Evolutionary conservation across 2,329 filamentous ascomycete genomes (phyloP).

Genomic region (Neonectria ditissima): DNA sequence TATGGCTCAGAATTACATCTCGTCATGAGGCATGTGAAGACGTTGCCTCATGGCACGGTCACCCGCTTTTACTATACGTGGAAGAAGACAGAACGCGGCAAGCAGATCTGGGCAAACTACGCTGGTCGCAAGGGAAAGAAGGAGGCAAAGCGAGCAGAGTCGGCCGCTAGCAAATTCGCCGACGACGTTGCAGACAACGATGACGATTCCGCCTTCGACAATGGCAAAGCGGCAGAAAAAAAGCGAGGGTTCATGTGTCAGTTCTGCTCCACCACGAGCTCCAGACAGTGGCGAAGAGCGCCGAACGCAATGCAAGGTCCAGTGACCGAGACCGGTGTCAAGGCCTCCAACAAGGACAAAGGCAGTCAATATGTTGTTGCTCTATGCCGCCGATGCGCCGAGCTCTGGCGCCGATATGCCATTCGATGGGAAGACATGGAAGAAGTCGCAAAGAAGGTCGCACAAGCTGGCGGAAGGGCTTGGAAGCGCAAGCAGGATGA

Average conservation of each 20-base stretch:
- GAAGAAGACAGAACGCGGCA: slow-evolving; percentile 92
- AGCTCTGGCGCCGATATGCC: slow-evolving; percentile 94
- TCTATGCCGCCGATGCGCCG: slow-evolving; percentile 89
- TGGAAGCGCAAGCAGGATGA: slow-evolving; percentile 94
- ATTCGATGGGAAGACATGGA: slow-evolving; percentile 96
- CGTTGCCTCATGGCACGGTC: slow-evolving; percentile 80
- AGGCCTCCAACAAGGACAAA: slow-evolving; percentile 78
- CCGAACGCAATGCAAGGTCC: slow-evolving; percentile 81
- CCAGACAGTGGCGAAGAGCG: slow-evolving; percentile 91
- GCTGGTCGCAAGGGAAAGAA: slow-evolving; percentile 91
- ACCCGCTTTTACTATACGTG: slow-evolving; percentile 97
- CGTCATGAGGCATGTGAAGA: slow-evolving; percentile 88
- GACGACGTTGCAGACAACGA: slow-evolving; percentile 93
- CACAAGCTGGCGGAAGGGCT: slow-evolving; percentile 80
- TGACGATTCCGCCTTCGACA: slow-evolving; percentile 96
- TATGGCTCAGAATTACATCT: slow-evolving; percentile 90
- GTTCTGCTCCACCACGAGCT: slow-evolving; percentile 84
- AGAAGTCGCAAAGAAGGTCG: slow-evolving; percentile 88
- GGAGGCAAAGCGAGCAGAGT: slow-evolving; percentile 80
- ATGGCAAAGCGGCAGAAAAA: slow-evolving; percentile 81
- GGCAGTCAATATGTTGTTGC: slow-evolving; percentile 80
- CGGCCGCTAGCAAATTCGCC: slow-evolving; percentile 79
- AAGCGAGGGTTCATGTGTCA: slow-evolving; percentile 93
- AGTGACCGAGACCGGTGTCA: slow-evolving; percentile 70
- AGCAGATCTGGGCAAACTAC: slow-evolving; percentile 90